phyloP scores from a whole-genome alignment of 306 rosid genomes.

The Quercus mongolica region DNA sequence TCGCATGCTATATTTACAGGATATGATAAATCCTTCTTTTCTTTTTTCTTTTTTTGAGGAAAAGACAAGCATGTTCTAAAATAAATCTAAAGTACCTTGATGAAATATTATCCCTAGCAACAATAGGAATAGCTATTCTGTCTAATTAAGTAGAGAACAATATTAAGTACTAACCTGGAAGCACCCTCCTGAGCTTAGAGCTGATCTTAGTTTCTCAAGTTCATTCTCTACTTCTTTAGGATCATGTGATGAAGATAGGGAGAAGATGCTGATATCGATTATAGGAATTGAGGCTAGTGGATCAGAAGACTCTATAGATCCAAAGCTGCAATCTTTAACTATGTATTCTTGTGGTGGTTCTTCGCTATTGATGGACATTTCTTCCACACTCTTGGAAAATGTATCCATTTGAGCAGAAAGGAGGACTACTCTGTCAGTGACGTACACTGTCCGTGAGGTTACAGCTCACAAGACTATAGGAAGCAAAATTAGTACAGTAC shows the following conservation, averaged over 20 bases:
- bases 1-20: too few relatives aligned
- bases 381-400: constrained; percentile 27
- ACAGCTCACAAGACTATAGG: too few relatives aligned
- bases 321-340: constrained; percentile 27
- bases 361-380: constrained; percentile 46
- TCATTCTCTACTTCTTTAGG: constrained; percentile 20
- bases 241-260: neutral
- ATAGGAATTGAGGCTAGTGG: constrained; percentile 33
- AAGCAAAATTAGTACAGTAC: too few relatives aligned
- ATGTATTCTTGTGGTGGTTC: constrained; percentile 37
- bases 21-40: too few relatives aligned
- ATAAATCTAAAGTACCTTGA: too few relatives aligned
- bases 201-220: constrained; percentile 45
- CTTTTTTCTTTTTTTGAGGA: too few relatives aligned
- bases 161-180: constrained; percentile 47
- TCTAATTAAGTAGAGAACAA: neutral
- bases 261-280: constrained; percentile 16
- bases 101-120: too few relatives aligned
- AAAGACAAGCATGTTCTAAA: too few relatives aligned
- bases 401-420: neutral
- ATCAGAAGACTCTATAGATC: constrained; percentile 15
- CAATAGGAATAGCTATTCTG: too few relatives aligned
- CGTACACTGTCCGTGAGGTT: too few relatives aligned
- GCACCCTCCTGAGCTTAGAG: constrained; percentile 61
- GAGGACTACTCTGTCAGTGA: too few relatives aligned